Percentiles rank a stretch among this genome's conserved stretches.
Conservation (phyloP, 352 stramenopile genomes). For the Phytophthora europaea region DNA sequence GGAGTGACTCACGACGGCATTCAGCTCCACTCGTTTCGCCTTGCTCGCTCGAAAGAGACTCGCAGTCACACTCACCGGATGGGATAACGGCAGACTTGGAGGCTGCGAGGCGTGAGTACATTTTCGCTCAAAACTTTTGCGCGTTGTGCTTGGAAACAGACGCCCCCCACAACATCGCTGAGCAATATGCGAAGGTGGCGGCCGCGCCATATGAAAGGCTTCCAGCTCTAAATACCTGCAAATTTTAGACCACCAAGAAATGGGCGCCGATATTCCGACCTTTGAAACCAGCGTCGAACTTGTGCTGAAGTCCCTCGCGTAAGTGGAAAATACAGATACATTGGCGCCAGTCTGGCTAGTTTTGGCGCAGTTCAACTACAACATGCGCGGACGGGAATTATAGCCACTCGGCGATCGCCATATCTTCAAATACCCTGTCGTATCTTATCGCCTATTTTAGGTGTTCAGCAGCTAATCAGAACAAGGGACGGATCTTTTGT, state of each 20-base stretch:
- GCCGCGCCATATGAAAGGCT: slow-evolving; percentile 21
- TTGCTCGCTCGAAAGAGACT: slow-evolving; percentile 1
- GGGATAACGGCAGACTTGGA: not conserved
- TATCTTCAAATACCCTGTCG: no score
- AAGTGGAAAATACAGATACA: slow-evolving; percentile 21
- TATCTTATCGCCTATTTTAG: no score
- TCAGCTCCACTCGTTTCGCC: not conserved
- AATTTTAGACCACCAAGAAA: not conserved
- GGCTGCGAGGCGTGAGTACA: slow-evolving; percentile 4
- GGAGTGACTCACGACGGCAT: not conserved
- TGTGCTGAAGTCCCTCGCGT: no score
- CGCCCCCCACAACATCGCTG: slow-evolving; percentile 12
- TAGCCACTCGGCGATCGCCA: slow-evolving; percentile 10
- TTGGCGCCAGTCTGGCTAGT: slow-evolving; percentile 18
- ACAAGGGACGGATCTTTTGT: no score
- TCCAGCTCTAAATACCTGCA: slow-evolving; percentile 12
- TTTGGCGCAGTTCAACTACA: slow-evolving; percentile 16
- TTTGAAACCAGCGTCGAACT: slow-evolving; percentile 5
- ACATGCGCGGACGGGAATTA: not conserved
- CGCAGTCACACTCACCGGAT: not conserved
- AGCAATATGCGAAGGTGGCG: slow-evolving; percentile 24
- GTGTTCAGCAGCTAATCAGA: no score
- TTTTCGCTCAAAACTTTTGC: slow-evolving; percentile 9
- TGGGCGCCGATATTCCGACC: slow-evolving; percentile 1
- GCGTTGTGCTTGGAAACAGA: slow-evolving; percentile 16